Evolutionary conservation across 2,329 filamentous ascomycete species (phyloP), one percentile per base, ranked within the genome.

Genomic region (Zymoseptoria passerinii): DNA sequence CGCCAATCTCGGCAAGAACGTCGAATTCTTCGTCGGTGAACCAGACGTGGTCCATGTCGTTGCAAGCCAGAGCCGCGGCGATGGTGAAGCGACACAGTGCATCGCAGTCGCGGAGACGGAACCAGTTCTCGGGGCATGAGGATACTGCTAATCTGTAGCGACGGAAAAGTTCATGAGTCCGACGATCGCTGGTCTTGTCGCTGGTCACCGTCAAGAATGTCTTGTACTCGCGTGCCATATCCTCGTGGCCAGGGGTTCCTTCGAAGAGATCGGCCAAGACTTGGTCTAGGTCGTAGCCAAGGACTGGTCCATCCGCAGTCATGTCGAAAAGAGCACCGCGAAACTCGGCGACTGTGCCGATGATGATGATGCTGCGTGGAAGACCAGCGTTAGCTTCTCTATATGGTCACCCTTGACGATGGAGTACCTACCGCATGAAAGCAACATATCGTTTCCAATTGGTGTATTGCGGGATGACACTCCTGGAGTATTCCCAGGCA

Each of bases 41-140:
- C 60, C 60, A 62, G 1, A 60, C 53, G 50, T 62, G 51, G 50
- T 59, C 54, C 20, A 58, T 13, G 48, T 73, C 68, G 50, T 72
- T 73, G 62, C 71, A 73, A 0, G 63, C 67, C 19, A 74, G 60
- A 0, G 71, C 70, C 4, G 66, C 63, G 3, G 65, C 69, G 28
- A 73, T 67, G 8, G 69, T 68, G 61, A 71, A 73, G 18, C 72
- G 66, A 10, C 61, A 61, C 1, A 73, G 60, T 13, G 69, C 71
- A 59, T 74, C 71, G 35, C 63, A 65, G 58, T 74, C 72, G 8
- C 71, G 69, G 48, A 73, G 57, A 7, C 71, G 70, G 62, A 73
- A 73, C 68, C 69, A 63, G 16, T 57, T 54, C 50, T 60, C 48
- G 0, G 72, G 71, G 0, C 63, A 66, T 7, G 54, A 48, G 9